A percentile compares a stretch with the other conserved stretches of the same genome.
phyloP scores from a whole-genome alignment of 352 stramenopile species.

The Phytophthora colocasiae region DNA sequence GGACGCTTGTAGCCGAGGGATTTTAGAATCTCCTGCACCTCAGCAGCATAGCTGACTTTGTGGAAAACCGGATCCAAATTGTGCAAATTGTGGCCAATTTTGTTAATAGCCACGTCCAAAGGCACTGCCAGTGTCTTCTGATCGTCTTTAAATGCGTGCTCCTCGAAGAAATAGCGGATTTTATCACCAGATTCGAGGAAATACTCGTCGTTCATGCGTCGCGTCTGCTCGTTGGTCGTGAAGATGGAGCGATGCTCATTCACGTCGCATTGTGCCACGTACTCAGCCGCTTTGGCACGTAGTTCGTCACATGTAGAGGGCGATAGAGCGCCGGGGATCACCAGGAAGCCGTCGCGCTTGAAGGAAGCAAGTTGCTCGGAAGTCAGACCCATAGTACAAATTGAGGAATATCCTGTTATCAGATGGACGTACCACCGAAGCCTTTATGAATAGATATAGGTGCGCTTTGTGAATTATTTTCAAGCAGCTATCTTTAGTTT shows the following conservation, averaged over 20 bases:
- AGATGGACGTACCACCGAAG: constrained; percentile 29
- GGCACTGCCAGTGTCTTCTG: constrained; percentile 75
- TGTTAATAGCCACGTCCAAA: constrained; percentile 91
- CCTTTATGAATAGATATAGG: constrained; percentile 8
- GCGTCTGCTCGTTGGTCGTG: constrained; percentile 84
- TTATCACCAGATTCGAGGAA: constrained; percentile 94
- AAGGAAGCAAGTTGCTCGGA: constrained; percentile 68
- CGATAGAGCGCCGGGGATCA: constrained; percentile 55
- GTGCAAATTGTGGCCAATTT: constrained; percentile 97
- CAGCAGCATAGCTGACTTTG: constrained; percentile 83
- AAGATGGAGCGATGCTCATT: constrained; percentile 80
- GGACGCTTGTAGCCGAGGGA: too few relatives aligned
- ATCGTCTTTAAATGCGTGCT: constrained; percentile 70
- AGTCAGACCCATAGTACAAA: constrained; percentile 41
- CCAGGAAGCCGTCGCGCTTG: constrained; percentile 70
- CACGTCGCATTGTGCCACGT: constrained; percentile 70
- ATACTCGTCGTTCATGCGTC: constrained; percentile 91
- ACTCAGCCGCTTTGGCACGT: constrained; percentile 52
- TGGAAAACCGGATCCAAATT: constrained; percentile 88
- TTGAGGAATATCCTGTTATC: constrained; percentile 10
- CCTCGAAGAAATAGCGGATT: constrained; percentile 96
- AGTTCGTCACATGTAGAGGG: constrained; percentile 60
- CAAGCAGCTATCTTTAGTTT: too few relatives aligned
- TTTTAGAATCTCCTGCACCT: too few relatives aligned
- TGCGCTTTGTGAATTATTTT: not conserved